Base-by-base conservation (phyloP, 2,329 filamentous ascomycete genomes). In the Pseudocercospora crystallina region DNA sequence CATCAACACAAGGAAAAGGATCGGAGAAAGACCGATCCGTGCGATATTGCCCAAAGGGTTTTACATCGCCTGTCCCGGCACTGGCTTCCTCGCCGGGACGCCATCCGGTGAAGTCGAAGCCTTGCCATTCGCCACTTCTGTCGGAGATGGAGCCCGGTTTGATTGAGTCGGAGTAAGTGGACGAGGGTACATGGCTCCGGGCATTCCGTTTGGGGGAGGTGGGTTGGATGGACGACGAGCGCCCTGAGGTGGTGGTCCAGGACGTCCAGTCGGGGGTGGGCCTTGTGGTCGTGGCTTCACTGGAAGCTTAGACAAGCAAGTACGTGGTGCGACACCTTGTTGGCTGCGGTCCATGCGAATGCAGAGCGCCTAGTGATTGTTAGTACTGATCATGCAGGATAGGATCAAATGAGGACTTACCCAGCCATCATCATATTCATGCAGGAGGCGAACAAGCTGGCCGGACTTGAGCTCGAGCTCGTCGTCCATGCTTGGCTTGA, bases 381-480 rank as follows among this genome's bases (percentile, higher is more conserved):
- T 61, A 66, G 62, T 53, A 46, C 35, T 26, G 11, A 11, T 39
- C 31, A 33, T 12, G 5, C 36, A 9, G 40, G 5, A 31, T 33
- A 29, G 20, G 8, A 8, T 15, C 8, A 26, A 20, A 14, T n/a
- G n/a, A 49, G 12, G 30, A 80, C 87, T 80, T 81, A 92, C 89
- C 94, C 94, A 99, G 64, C 94, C 94, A 73, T 99, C 94, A 67
- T 99, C 94, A 65, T 97, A 99, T 72, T 96, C 91, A 66, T 97
- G 92, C 45, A 97, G 78, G 58, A 99, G 77, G 58, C 92, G 83
- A 43, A 97, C 89, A 42, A 99, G 78, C 56, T 95, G 85, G 45
- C 94, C 94, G 51, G 86, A 82, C 56, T 77, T 81, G 38, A 99
- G 79, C 56, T 84, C 87, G 65, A 99, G 78, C 72, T 99, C 94